These are phyloP conservation scores for Tulasnella sp. DNA, from an alignment of 768 basidiomycete species.

Conservation along the genomic window DNA sequence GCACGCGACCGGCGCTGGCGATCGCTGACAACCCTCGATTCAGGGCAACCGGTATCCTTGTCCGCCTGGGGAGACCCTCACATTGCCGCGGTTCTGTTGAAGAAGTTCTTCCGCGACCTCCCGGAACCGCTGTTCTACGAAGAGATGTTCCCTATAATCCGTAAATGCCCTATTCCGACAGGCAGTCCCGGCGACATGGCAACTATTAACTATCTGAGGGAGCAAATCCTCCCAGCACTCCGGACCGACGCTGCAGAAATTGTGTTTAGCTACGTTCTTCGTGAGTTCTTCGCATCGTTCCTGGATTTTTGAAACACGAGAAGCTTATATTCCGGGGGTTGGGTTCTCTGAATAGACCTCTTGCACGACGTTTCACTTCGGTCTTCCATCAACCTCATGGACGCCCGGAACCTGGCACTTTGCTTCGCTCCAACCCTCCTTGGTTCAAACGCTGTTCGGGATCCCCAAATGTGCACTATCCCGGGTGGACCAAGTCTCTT, in stretches of 20 bases:
- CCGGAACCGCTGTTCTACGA: slow-evolving; percentile 78
- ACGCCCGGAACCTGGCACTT: slow-evolving; percentile 75
- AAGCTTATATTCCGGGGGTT: background rate
- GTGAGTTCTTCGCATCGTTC: slow-evolving; percentile 42
- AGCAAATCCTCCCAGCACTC: slow-evolving; percentile 63
- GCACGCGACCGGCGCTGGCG: background rate
- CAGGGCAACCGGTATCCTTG: slow-evolving; percentile 75
- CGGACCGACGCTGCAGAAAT: slow-evolving; percentile 40
- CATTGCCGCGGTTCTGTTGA: slow-evolving; percentile 78
- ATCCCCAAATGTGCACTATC: slow-evolving; percentile 70
- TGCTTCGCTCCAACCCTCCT: slow-evolving; percentile 79
- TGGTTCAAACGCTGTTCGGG: slow-evolving; percentile 60
- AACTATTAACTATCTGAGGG: slow-evolving; percentile 61
- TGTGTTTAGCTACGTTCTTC: slow-evolving; percentile 63
- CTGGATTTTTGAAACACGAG: slow-evolving; percentile 7
- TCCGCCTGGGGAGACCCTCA: slow-evolving; percentile 72
- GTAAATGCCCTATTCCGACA: slow-evolving; percentile 60
- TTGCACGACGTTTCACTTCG: slow-evolving; percentile 74
- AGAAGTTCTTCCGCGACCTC: slow-evolving; percentile 79
- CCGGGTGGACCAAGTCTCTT: slow-evolving; percentile 47
- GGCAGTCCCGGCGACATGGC: slow-evolving; percentile 55
- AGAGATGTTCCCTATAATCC: slow-evolving; percentile 58
- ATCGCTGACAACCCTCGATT: slow-evolving; percentile 7
- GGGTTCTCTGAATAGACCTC: slow-evolving; percentile 50
- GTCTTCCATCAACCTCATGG: slow-evolving; percentile 69